Conservation (phyloP, 2,329 filamentous ascomycete species). For the Whalleya microplaca region DNA sequence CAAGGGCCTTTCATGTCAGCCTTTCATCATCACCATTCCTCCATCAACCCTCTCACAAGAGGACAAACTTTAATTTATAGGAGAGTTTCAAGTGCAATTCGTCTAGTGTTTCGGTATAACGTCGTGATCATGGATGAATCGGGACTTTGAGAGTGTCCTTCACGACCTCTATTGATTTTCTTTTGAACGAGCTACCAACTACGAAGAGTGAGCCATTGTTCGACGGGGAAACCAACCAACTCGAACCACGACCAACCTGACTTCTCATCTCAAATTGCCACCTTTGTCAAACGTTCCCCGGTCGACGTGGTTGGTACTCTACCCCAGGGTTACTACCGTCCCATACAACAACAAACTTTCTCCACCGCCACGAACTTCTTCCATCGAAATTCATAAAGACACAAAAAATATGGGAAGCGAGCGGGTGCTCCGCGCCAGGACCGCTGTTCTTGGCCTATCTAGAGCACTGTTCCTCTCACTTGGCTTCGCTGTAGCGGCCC, state of each 20-base stretch:
- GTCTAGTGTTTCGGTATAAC: not conserved
- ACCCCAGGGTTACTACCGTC: not conserved
- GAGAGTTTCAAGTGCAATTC: not conserved
- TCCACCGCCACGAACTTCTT: conserved; percentile 3
- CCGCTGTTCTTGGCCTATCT: conserved; percentile 54
- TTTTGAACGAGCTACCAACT: not conserved
- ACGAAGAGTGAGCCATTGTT: not conserved
- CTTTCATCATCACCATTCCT: not conserved
- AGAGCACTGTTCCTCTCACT: conserved; percentile 40
- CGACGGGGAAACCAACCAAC: not conserved
- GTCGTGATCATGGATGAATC: not conserved
- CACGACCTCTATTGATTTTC: not conserved
- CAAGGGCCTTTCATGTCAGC: not conserved
- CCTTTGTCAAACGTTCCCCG: not conserved
- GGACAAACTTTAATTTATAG: not conserved
- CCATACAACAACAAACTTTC: not conserved
- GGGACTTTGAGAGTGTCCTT: not conserved
- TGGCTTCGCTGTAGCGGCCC: conserved; percentile 50
- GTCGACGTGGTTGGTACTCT: not conserved
- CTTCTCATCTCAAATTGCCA: not conserved
- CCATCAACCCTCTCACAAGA: not conserved
- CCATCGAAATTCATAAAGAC: not conserved
- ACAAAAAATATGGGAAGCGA: conserved; percentile 31
- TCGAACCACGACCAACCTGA: not conserved
- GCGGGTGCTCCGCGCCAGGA: conserved; percentile 45